Percentiles rank a stretch among this genome's conserved stretches.
Evolutionary conservation across 257 asterid genomes (phyloP).

Genomic region (Gardenia jasminoides): DNA sequence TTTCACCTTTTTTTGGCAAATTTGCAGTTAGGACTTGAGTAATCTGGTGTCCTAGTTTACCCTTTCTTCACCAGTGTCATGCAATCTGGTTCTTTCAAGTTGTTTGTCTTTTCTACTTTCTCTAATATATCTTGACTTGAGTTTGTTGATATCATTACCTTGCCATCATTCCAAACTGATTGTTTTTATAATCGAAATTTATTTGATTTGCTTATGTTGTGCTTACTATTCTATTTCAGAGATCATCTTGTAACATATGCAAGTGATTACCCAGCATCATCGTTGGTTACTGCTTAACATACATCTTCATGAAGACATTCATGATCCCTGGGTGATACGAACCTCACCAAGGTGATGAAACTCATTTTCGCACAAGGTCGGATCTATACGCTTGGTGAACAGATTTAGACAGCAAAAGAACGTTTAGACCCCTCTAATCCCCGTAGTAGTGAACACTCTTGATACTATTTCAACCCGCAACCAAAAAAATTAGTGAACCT

Average conservation of each 20-base stretch:
- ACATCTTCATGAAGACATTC: constrained; percentile 94
- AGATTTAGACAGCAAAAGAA: too few species aligned
- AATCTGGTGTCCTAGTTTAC: not conserved
- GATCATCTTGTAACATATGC: constrained; percentile 77
- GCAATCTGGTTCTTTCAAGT: not conserved
- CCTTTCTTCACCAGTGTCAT: not conserved
- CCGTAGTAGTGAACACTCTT: too few species aligned
- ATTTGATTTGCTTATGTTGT: not conserved
- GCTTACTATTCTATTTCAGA: constrained; percentile 42
- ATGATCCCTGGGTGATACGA: constrained; percentile 99
- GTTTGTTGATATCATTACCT: not conserved
- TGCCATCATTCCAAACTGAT: not conserved
- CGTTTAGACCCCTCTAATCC: too few species aligned
- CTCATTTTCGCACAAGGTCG: too few species aligned
- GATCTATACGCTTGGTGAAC: too few species aligned
- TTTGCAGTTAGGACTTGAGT: not conserved
- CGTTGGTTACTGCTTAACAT: constrained; percentile 80
- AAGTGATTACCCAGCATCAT: constrained; percentile 67
- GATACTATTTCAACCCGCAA: too few species aligned
- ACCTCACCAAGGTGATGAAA: too few species aligned
- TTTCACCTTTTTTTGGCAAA: not conserved
- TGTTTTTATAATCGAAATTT: not conserved
- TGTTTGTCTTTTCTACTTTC: not conserved
- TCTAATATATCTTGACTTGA: not conserved
- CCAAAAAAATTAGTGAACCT: too few species aligned